These are phyloP conservation scores for Rhizophagus clarus DNA, from an alignment of 192 early-diverging fungal species.

Conservation along the genomic window DNA sequence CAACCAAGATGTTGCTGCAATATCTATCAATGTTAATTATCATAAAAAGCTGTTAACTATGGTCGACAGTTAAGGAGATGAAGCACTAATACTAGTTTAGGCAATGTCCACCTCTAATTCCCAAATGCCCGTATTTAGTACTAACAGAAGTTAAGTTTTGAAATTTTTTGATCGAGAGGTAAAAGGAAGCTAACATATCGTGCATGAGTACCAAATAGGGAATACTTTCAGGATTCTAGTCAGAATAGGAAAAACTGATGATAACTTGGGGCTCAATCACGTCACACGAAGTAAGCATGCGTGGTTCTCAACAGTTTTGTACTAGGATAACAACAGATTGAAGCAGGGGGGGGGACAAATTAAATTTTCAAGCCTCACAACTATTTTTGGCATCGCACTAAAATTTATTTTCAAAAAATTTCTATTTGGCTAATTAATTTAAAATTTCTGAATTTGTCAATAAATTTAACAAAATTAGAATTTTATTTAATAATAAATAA, in stretches of 20 bases:
- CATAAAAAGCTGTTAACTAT: neutral
- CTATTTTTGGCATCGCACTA: too few relatives aligned
- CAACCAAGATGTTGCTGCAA: neutral
- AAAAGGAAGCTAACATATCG: neutral
- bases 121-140: neutral
- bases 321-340: neutral
- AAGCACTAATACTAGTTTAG: neutral
- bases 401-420: too few relatives aligned
- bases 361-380: too few relatives aligned
- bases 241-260: neutral
- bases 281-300: neutral
- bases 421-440: too few relatives aligned
- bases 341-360: neutral
- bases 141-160: neutral
- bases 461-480: too few relatives aligned
- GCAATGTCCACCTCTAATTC: neutral
- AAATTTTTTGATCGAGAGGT: neutral
- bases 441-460: too few relatives aligned
- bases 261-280: neutral
- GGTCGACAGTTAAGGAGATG: neutral
- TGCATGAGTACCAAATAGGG: neutral
- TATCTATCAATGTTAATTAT: neutral
- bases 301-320: neutral
- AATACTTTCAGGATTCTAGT: neutral
- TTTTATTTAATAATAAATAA: too few relatives aligned